Base-by-base conservation (phyloP, 2,329 filamentous ascomycete genomes). In the Tolypocladium guangdongense region DNA sequence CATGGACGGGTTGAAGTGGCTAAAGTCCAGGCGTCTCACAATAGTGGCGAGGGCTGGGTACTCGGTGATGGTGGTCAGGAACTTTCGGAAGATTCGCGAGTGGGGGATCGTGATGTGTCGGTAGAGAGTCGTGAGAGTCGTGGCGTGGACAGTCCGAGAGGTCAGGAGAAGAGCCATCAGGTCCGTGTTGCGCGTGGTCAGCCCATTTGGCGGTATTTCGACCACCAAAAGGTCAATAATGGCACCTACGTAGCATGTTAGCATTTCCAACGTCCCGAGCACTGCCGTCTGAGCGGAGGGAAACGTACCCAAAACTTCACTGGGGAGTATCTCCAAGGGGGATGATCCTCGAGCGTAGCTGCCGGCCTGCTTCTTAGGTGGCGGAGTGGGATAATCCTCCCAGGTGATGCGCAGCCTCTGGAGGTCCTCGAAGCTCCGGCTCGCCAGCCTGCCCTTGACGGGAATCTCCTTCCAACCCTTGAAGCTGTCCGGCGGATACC, bases 71-170 rank as follows among this genome's bases (percentile, higher is more conserved):
- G 88, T 87, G 54, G 77, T 75, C 49, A 90, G 78, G 60, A 90
- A 89, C 70, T 92, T 92, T 64, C 84, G 84, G 71, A 91, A 93
- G 66, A 90, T 89, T 56, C 83, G 77, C 30, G 88, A 92, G 74
- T 91, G 88, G 7, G 88, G 88, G 60, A 92, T 86, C 45, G 87
- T 90, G 67, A 92, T 87, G 66, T 88, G 83, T 59, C 82, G 80
- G 72, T 92, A 92, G 49, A 93, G 78, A 7, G 87, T 87, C 59
- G 81, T 80, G 36, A 91, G 73, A 4, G 88, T 91, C 22, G 84
- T 84, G 30, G 79, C 78, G 64, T 92, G 85, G 55, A 92, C 74
- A 33, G 81, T 81, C 64, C 80, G 82, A n/a, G 87, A 92, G n/a
- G 86, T 83, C 58, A 90, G 71, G 38, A 92, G 76, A 57, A 90